phyloP scores from a whole-genome alignment of 805 yeast species.

The Ogataea thermomethanolica region DNA sequence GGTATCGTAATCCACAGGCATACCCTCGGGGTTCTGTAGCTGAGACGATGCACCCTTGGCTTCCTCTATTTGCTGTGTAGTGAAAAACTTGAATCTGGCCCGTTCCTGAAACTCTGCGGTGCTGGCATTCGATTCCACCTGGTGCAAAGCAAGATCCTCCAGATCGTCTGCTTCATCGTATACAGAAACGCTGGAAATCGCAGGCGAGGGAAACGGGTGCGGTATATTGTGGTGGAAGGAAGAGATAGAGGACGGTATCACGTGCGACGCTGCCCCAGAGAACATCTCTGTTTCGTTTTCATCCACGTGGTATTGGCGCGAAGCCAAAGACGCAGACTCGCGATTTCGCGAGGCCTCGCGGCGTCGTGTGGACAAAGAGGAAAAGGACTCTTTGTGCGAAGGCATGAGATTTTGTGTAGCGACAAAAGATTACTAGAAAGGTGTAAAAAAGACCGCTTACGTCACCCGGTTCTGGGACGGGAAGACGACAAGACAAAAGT shows the following conservation, averaged over 20 bases:
- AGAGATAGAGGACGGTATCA: slow-evolving; percentile 73
- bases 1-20: slow-evolving; percentile 67
- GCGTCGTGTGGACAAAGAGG: slow-evolving; percentile 11
- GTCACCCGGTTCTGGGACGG: background rate
- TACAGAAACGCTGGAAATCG: slow-evolving; percentile 12
- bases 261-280: slow-evolving; percentile 74
- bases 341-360: slow-evolving; percentile 28
- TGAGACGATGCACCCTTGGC: slow-evolving; percentile 89
- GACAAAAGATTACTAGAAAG: background rate
- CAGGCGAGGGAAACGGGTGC: slow-evolving; percentile 22
- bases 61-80: slow-evolving; percentile 73
- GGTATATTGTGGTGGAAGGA: slow-evolving; percentile 55
- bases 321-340: slow-evolving; percentile 22
- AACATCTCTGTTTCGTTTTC: slow-evolving; percentile 69
- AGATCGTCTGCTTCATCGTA: slow-evolving; percentile 9
- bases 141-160: slow-evolving; percentile 33
- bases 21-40: slow-evolving; percentile 21
- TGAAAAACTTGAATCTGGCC: slow-evolving; percentile 71
- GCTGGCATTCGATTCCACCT: slow-evolving; percentile 36
- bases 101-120: slow-evolving; percentile 35
- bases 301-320: slow-evolving; percentile 34
- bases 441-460: background rate
- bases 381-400: slow-evolving; percentile 12
- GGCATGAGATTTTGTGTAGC: slow-evolving; percentile 5
- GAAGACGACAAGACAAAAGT: background rate